Percentiles rank a stretch among this genome's conserved stretches.
phyloP scores from a whole-genome alignment of 2,329 filamentous ascomycete species.

The Cercospora citrullina region DNA sequence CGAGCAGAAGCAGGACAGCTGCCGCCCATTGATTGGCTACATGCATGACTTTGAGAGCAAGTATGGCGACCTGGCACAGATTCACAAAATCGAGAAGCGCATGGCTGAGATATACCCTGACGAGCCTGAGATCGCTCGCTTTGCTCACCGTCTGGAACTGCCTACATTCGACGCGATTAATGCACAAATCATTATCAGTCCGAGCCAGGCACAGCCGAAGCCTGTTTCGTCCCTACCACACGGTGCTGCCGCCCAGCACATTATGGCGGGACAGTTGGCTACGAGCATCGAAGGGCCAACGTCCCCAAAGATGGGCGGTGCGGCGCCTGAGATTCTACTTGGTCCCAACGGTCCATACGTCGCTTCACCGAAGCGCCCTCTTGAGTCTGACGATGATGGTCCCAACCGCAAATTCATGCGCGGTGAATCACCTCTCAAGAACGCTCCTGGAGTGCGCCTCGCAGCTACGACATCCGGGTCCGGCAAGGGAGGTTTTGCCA shows the following conservation, averaged over 20 bases:
- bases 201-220: constrained; percentile 68
- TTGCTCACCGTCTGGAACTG: constrained; percentile 71
- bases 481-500: constrained; percentile 36
- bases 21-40: constrained; percentile 83
- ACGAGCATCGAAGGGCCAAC: constrained; percentile 16
- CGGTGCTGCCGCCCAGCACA: constrained; percentile 10
- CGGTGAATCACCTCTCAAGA: constrained; percentile 90
- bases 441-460: constrained; percentile 78
- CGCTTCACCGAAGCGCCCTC: constrained; percentile 50
- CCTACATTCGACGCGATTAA: constrained; percentile 75
- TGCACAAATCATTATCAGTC: constrained; percentile 81
- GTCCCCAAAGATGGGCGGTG: constrained; percentile 17
- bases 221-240: constrained; percentile 22
- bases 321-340: constrained; percentile 31
- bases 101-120: constrained; percentile 57
- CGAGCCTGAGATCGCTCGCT: constrained; percentile 49
- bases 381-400: constrained; percentile 62
- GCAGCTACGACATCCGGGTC: constrained; percentile 22
- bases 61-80: constrained; percentile 88
- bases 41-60: constrained; percentile 95
- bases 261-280: constrained; percentile 13
- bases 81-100: constrained; percentile 84
- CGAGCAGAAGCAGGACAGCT: constrained; percentile 52
- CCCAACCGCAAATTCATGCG: constrained; percentile 83
- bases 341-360: constrained; percentile 39